These are phyloP conservation scores for Remersonia thermophila DNA, from an alignment of 2,329 filamentous ascomycete species.

Conservation along the genomic window DNA sequence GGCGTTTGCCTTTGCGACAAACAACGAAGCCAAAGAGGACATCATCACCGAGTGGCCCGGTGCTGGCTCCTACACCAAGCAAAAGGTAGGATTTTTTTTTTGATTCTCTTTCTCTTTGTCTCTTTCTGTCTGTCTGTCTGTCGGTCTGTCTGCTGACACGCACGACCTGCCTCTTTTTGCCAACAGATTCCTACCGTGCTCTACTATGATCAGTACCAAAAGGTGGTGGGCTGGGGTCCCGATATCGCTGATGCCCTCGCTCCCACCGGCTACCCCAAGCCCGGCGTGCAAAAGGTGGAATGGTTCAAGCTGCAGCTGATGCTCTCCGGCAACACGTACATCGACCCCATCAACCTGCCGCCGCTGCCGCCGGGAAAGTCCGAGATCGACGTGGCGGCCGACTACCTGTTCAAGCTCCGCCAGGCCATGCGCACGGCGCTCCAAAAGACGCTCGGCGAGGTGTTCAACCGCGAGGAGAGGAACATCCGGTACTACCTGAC, in stretches of 20 bases:
- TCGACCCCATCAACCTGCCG: conserved; percentile 96
- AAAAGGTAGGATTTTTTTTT: too few species aligned
- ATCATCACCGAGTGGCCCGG: conserved; percentile 99
- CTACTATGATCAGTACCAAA: conserved; percentile 98
- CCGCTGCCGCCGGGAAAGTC: conserved; percentile 96
- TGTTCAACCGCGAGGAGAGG: conserved; percentile 94
- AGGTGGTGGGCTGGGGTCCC: conserved; percentile 98
- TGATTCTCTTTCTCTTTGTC: too few species aligned
- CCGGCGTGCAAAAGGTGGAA: conserved; percentile 95
- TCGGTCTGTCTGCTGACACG: background rate
- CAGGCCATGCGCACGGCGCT: conserved; percentile 93
- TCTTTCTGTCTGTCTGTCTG: conserved; percentile 11
- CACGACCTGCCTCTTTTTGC: background rate
- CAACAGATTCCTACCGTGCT: conserved; percentile 96
- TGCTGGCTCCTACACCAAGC: conserved; percentile 93
- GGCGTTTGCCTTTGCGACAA: conserved; percentile 92
- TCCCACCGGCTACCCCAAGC: conserved; percentile 94
- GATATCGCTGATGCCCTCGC: conserved; percentile 95
- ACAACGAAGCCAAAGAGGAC: conserved; percentile 94
- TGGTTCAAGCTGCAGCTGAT: conserved; percentile 99
- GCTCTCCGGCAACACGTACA: conserved; percentile 97
- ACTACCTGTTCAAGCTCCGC: conserved; percentile 95
- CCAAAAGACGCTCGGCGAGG: conserved; percentile 91
- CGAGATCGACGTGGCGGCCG: conserved; percentile 97
- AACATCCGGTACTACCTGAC: conserved; percentile 97